Evolutionary conservation across 108 stramenopile species (phyloP).

Genomic region (Aurantiochytrium sp.): DNA sequence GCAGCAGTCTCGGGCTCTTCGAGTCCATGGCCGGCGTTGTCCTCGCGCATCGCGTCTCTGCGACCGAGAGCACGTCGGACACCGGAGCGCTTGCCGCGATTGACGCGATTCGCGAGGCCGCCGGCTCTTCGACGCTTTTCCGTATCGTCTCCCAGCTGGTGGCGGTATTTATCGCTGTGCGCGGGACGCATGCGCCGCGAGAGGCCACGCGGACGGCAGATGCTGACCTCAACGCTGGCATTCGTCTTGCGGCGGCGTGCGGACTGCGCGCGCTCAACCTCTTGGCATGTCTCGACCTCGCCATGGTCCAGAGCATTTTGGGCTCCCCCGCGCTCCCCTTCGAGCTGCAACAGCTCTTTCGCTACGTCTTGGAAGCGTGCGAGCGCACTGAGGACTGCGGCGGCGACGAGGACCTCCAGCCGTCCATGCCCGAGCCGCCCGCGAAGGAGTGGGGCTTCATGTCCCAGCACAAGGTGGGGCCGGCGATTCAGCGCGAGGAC

Average conservation of each 20-base stretch:
- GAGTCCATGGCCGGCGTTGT: neutral
- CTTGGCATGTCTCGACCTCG: neutral
- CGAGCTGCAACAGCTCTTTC: constrained; percentile 23
- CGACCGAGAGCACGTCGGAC: neutral
- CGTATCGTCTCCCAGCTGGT: neutral
- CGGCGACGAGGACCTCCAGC: neutral
- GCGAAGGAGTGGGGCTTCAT: neutral
- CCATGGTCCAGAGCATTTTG: neutral
- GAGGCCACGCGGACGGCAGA: neutral
- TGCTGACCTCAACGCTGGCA: neutral
- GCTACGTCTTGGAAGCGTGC: neutral
- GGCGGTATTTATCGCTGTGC: constrained; percentile 6
- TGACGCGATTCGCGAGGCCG: neutral
- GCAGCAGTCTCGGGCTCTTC: neutral
- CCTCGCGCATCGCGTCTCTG: neutral
- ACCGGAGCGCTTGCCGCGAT: neutral
- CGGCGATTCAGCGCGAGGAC: neutral
- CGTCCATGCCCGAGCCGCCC: neutral
- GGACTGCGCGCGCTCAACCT: neutral
- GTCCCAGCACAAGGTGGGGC: neutral
- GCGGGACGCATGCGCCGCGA: neutral
- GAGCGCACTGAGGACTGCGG: neutral
- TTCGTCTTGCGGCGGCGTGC: neutral
- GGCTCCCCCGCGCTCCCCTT: constrained; percentile 1
- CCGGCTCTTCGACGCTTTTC: neutral